These are phyloP conservation scores for Huntiella bhutanensis DNA, from an alignment of 2,329 filamentous ascomycete species.

Conservation along the genomic window DNA sequence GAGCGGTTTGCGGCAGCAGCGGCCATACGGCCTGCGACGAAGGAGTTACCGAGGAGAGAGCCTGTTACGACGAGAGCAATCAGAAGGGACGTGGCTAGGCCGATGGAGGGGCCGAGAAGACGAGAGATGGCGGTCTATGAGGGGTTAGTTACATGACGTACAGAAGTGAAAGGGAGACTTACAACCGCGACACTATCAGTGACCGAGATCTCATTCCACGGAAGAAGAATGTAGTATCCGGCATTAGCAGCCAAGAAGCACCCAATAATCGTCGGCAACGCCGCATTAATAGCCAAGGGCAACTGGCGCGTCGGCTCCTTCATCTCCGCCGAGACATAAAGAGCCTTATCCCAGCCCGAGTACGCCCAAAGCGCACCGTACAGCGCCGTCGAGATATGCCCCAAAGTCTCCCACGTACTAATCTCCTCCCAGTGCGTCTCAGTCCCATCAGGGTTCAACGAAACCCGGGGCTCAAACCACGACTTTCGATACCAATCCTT, in stretches of 20 bases:
- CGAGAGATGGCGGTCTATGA: conserved; percentile 33
- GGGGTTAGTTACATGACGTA: background rate
- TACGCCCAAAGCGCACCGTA: conserved; percentile 47
- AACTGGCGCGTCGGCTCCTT: conserved; percentile 32
- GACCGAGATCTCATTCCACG: conserved; percentile 36
- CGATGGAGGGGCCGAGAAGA: conserved; percentile 33
- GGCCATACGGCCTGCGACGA: conserved; percentile 41
- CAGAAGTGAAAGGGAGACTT: conserved; percentile 15
- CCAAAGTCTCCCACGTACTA: conserved; percentile 37
- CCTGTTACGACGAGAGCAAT: conserved; percentile 43
- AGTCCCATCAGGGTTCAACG: conserved; percentile 28
- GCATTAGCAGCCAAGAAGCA: conserved; percentile 42
- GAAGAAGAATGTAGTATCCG: conserved; percentile 42
- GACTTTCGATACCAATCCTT: conserved; percentile 31
- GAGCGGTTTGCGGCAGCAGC: conserved; percentile 35
- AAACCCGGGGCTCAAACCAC: conserved; percentile 37
- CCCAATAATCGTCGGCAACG: conserved; percentile 37
- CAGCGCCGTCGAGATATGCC: conserved; percentile 39
- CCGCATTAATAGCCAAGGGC: conserved; percentile 41
- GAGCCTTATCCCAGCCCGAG: conserved; percentile 46
- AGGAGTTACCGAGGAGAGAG: conserved; percentile 42
- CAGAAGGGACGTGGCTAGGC: conserved; percentile 33
- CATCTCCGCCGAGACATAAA: conserved; percentile 36
- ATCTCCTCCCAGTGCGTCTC: conserved; percentile 29
- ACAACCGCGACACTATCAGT: conserved; percentile 46